These are phyloP conservation scores for Amauroascus verrucosus DNA, from an alignment of 2,329 filamentous ascomycete species.

Conservation along the genomic window DNA sequence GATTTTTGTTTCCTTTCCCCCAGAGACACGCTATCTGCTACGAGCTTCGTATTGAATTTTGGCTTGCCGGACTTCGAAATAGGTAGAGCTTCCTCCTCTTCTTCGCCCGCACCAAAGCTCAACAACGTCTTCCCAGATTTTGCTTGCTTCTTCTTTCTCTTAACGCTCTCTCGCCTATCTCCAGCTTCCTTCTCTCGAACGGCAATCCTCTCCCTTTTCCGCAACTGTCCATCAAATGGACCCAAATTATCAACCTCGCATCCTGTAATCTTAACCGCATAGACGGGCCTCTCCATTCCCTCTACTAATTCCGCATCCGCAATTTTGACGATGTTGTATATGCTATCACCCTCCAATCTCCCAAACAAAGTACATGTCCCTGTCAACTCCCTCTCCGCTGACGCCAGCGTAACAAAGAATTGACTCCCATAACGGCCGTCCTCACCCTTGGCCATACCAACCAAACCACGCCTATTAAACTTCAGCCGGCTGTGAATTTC, in stretches of 20 bases:
- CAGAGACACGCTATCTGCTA: slow-evolving; percentile 24
- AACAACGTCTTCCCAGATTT: slow-evolving; percentile 37
- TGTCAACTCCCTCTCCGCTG: slow-evolving; percentile 70
- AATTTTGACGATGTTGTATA: slow-evolving; percentile 92
- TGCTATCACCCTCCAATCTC: slow-evolving; percentile 80
- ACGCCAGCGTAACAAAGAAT: slow-evolving; percentile 87
- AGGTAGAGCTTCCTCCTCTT: slow-evolving; percentile 27
- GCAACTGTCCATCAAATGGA: slow-evolving; percentile 37
- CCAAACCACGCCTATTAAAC: slow-evolving; percentile 77
- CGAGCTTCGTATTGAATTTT: slow-evolving; percentile 40
- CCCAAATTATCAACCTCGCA: slow-evolving; percentile 39
- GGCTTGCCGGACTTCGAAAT: slow-evolving; percentile 34
- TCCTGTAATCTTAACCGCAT: slow-evolving; percentile 62
- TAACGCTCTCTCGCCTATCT: slow-evolving; percentile 22
- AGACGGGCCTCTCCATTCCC: slow-evolving; percentile 70
- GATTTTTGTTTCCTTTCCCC: slow-evolving; percentile 13
- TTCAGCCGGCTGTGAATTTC: slow-evolving; percentile 88
- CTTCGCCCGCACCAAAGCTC: slow-evolving; percentile 40
- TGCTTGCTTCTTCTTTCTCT: slow-evolving; percentile 35
- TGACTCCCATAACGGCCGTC: slow-evolving; percentile 81
- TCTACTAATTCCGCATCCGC: slow-evolving; percentile 74
- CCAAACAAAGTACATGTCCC: slow-evolving; percentile 92
- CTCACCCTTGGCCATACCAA: slow-evolving; percentile 83
- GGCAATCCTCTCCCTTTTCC: slow-evolving; percentile 32
- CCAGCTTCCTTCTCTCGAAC: slow-evolving; percentile 18